Evolutionary conservation across 2,329 filamentous ascomycete genomes (phyloP).

Genomic region (Aspergillus aculeatus): DNA sequence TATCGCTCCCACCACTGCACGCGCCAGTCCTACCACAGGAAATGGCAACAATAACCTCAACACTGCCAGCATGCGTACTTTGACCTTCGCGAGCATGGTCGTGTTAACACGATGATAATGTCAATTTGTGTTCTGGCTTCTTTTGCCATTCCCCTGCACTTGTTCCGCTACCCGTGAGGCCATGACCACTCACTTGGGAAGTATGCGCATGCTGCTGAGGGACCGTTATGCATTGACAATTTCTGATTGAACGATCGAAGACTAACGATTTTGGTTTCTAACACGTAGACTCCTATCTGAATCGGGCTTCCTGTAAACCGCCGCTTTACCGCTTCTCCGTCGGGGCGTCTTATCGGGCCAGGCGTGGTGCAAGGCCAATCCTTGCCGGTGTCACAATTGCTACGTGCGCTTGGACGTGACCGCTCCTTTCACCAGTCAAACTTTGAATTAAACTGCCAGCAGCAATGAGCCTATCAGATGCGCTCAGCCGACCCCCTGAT

Average conservation of each 20-base stretch:
- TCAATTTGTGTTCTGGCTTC: conserved; percentile 11
- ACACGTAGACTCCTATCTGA: conserved; percentile 48
- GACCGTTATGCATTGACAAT: conserved; percentile 11
- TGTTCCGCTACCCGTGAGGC: conserved; percentile 5
- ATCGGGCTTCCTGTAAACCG: conserved; percentile 48
- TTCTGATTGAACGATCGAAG: conserved; percentile 23
- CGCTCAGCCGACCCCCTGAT: background rate
- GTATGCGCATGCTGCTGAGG: conserved; percentile 29
- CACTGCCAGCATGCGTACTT: conserved; percentile 30
- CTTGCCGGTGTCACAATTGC: conserved; percentile 14
- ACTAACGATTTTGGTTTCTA: conserved; percentile 34
- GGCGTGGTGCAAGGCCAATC: conserved; percentile 10
- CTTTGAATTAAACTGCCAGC: background rate
- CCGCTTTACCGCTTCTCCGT: conserved; percentile 10
- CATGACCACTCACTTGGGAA: conserved; percentile 23
- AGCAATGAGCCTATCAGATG: conserved; percentile 2
- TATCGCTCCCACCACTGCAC: background rate
- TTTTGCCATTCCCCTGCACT: conserved; percentile 11
- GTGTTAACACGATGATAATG: conserved; percentile 32
- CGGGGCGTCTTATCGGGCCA: conserved; percentile 7
- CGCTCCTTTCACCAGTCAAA: conserved; percentile 5
- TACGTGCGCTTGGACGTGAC: conserved; percentile 8
- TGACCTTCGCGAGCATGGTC: conserved; percentile 35
- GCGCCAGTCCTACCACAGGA: background rate
- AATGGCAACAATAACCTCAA: conserved; percentile 5